Conservation (phyloP, 371 early-diverging fungal species). For the Rhizopus arrhizus region DNA sequence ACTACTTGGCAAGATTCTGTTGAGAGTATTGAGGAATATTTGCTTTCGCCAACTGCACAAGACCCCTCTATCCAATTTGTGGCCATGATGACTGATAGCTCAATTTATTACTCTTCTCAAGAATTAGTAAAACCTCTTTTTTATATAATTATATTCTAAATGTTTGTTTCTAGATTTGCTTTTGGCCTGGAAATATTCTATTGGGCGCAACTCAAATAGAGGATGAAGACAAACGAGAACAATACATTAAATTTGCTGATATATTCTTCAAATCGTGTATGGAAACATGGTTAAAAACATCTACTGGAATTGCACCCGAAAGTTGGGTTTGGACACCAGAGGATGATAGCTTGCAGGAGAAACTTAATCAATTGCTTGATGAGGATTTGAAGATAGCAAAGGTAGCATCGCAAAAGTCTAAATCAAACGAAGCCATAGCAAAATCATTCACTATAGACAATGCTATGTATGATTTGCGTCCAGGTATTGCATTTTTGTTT, state of each 20-base stretch:
- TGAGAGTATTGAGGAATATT: conserved; percentile 44
- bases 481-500: conserved; percentile 37
- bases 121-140: conserved; percentile 30
- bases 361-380: conserved; percentile 1
- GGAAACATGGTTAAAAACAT: conserved; percentile 32
- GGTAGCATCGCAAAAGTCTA: background rate
- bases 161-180: conserved; percentile 35
- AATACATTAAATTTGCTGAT: conserved; percentile 30
- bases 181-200: conserved; percentile 46
- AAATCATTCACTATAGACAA: conserved; percentile 20
- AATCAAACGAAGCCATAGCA: too few species aligned
- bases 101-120: conserved; percentile 24
- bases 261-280: conserved; percentile 34
- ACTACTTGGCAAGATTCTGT: conserved; percentile 39
- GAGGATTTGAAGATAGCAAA: background rate
- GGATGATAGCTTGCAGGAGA: conserved; percentile 4
- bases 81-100: conserved; percentile 30
- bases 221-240: conserved; percentile 11
- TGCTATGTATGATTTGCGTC: conserved; percentile 53
- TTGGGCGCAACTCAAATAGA: conserved; percentile 29
- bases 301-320: conserved; percentile 40
- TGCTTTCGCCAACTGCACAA: conserved; percentile 37
- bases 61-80: conserved; percentile 41
- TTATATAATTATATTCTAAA: background rate
- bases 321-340: conserved; percentile 38